These are phyloP conservation scores for Cladophialophora bantiana DNA, from an alignment of 2,329 filamentous ascomycete genomes.

Conservation along the genomic window DNA sequence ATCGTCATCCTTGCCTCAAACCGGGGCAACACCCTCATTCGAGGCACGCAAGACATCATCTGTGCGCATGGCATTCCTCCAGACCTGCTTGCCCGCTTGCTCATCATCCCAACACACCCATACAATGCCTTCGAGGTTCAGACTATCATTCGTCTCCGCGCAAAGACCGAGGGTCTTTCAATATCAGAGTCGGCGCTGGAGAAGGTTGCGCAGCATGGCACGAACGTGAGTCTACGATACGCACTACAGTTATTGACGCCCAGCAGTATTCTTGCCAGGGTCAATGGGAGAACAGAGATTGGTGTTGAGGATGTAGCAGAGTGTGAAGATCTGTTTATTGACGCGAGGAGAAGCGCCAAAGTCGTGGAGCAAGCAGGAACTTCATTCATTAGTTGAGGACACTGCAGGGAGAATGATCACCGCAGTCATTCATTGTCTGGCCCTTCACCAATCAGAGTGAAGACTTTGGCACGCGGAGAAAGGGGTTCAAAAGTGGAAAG, in stretches of 20 bases:
- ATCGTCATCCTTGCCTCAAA: slow-evolving; percentile 98
- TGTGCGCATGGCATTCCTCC: slow-evolving; percentile 93
- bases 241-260: slow-evolving; percentile 90
- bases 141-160: slow-evolving; percentile 84
- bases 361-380: slow-evolving; percentile 71
- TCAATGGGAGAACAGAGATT: slow-evolving; percentile 78
- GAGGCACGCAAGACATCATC: slow-evolving; percentile 78
- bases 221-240: slow-evolving; percentile 88
- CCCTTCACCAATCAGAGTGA: background rate
- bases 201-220: slow-evolving; percentile 85
- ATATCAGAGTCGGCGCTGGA: slow-evolving; percentile 84
- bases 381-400: slow-evolving; percentile 67
- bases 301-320: slow-evolving; percentile 79
- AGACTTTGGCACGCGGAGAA: background rate
- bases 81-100: slow-evolving; percentile 89
- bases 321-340: slow-evolving; percentile 83
- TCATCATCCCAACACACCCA: slow-evolving; percentile 93
- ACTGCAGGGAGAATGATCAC: background rate
- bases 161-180: slow-evolving; percentile 79
- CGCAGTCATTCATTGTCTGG: background rate
- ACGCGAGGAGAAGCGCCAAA: slow-evolving; percentile 77
- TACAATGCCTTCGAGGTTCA: slow-evolving; percentile 91
- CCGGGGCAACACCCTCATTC: slow-evolving; percentile 90
- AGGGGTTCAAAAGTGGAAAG: background rate
- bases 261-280: slow-evolving; percentile 86